These are phyloP conservation scores for Erodium trifolium DNA, from an alignment of 441 rosid genomes.

Conservation along the genomic window DNA sequence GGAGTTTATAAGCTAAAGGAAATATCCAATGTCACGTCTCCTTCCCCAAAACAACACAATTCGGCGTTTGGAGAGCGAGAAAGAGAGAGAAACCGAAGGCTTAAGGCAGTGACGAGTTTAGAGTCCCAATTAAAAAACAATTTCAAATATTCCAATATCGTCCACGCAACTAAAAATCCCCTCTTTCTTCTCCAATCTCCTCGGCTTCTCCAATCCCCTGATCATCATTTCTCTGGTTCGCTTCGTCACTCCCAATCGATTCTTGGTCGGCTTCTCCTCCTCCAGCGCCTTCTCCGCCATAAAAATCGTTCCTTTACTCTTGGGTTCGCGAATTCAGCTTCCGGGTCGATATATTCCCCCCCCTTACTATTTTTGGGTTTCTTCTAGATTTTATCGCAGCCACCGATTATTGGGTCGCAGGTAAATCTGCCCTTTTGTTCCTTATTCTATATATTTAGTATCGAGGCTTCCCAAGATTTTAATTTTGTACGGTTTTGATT, in stretches of 20 bases:
- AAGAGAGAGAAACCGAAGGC: not conserved
- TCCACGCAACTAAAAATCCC: conserved; percentile 36
- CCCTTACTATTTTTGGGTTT: conserved; percentile 12
- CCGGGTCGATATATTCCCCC: not conserved
- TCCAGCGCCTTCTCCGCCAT: not conserved
- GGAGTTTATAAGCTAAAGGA: conserved; percentile 3
- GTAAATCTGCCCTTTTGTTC: conserved; percentile 24
- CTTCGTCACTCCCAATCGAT: not conserved
- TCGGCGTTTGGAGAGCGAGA: not conserved
- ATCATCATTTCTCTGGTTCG: not conserved
- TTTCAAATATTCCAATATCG: conserved; percentile 24
- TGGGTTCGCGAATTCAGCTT: not conserved
- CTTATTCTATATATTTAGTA: conserved; percentile 7
- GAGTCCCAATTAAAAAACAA: conserved; percentile 4
- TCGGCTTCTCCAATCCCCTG: conserved; percentile 6
- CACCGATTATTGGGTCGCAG: conserved; percentile 26
- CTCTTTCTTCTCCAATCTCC: conserved; percentile 8
- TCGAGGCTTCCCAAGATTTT: not conserved
- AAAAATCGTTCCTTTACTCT: too few species aligned
- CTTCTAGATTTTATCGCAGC: conserved; percentile 12
- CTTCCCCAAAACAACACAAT: not conserved
- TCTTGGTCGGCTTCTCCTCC: too few species aligned
- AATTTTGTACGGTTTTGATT: not conserved
- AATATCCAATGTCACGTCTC: conserved; percentile 21
- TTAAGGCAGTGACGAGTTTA: conserved; percentile 7